phyloP scores from a whole-genome alignment of 768 basidiomycete species.

The Tremella mesenterica region DNA sequence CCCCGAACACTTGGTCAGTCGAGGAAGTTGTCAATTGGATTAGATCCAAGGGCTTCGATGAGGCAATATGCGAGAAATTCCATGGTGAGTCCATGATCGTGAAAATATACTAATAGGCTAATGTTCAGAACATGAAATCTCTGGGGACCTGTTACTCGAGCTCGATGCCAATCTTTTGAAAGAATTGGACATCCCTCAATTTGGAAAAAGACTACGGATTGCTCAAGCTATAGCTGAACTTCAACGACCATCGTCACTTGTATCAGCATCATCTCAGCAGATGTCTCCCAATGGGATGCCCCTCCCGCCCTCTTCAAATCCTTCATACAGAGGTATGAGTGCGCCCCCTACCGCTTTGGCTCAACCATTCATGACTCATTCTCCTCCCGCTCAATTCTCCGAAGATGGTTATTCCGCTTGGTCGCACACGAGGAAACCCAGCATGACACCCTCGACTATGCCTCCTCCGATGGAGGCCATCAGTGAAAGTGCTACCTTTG shows the following conservation, averaged over 20 bases:
- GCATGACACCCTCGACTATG: conserved; percentile 5
- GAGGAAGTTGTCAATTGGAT: conserved; percentile 88
- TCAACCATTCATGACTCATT: conserved; percentile 14
- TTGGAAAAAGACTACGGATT: conserved; percentile 88
- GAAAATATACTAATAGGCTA: conserved; percentile 8
- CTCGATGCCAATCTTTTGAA: conserved; percentile 87
- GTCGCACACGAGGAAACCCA: conserved; percentile 22
- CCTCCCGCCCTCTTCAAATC: background rate
- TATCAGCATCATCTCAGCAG: conserved; percentile 49
- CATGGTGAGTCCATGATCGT: conserved; percentile 54
- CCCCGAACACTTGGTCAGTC: conserved; percentile 69
- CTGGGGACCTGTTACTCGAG: conserved; percentile 91
- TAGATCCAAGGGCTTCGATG: conserved; percentile 71
- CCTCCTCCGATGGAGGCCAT: conserved; percentile 26
- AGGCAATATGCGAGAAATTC: conserved; percentile 74
- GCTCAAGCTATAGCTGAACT: conserved; percentile 86
- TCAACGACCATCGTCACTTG: conserved; percentile 55
- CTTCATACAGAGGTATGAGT: conserved; percentile 19
- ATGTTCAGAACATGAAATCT: conserved; percentile 86
- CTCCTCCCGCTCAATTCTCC: conserved; percentile 17
- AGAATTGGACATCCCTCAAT: conserved; percentile 88
- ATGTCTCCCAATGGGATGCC: conserved; percentile 24
- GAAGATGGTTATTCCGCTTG: conserved; percentile 15
- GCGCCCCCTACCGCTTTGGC: conserved; percentile 21
- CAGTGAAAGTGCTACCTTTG: conserved; percentile 14